A percentile compares a stretch with the other conserved stretches of the same genome.
phyloP scores from a whole-genome alignment of 345 rosid species.

The Jatropha curcas region DNA sequence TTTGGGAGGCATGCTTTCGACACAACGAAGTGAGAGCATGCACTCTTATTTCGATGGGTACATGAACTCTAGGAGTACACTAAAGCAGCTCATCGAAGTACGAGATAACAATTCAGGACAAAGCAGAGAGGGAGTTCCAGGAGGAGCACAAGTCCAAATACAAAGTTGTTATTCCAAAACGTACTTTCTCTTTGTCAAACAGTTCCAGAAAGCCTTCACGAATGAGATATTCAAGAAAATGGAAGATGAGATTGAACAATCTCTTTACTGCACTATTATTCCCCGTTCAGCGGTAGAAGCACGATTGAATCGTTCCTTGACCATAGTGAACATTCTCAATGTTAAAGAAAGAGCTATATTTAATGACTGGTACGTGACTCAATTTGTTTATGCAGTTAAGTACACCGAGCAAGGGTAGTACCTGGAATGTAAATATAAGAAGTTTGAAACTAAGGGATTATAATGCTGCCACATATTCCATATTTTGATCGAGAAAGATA shows the following conservation, averaged over 20 bases:
- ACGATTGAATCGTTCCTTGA: too few species aligned
- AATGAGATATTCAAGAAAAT: not conserved
- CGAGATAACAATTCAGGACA: not conserved
- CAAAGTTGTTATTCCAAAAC: not conserved
- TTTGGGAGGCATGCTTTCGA: not conserved
- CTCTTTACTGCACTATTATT: not conserved
- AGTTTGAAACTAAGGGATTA: not conserved
- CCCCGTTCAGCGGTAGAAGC: not conserved
- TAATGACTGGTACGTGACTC: not conserved
- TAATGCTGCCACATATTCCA: not conserved
- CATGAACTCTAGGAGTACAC: not conserved
- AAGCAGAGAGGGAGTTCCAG: not conserved
- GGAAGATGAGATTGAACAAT: not conserved
- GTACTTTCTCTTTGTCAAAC: not conserved
- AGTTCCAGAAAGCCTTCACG: not conserved
- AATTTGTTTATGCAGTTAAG: not conserved
- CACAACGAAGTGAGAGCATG: not conserved
- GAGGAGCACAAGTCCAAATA: not conserved
- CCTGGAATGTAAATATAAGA: not conserved
- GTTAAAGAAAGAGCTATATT: not conserved
- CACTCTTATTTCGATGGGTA: not conserved
- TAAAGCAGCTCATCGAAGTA: not conserved
- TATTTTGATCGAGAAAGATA: not conserved
- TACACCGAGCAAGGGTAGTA: not conserved
- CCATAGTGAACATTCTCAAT: not conserved